Conservation (phyloP, 2,329 filamentous ascomycete genomes). For the Cercospora sp. region DNA sequence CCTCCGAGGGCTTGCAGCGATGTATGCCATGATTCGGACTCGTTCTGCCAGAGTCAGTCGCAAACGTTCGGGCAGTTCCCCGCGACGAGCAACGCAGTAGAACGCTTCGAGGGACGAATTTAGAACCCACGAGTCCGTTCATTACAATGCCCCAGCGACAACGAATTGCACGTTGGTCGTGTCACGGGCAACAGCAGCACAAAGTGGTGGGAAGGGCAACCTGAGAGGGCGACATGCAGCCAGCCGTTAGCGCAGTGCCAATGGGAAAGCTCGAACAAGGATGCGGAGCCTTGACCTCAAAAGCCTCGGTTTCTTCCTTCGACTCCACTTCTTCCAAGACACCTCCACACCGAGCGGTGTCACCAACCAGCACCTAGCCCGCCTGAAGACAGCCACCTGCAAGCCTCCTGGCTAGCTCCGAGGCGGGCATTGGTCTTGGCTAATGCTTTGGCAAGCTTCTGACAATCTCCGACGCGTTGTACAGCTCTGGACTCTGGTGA, state of each 20-base stretch:
- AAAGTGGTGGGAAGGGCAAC: constrained; percentile 1
- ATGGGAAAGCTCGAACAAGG: background rate
- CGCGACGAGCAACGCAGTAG: background rate
- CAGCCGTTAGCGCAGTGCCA: background rate
- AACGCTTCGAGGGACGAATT: background rate
- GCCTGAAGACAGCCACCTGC: background rate
- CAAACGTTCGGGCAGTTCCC: background rate
- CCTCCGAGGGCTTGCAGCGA: background rate
- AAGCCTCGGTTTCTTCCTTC: constrained; percentile 1
- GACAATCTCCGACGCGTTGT: background rate
- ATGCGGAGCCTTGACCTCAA: background rate
- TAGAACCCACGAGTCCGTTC: background rate
- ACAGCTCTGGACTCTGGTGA: background rate
- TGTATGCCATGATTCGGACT: background rate
- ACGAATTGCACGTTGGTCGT: background rate
- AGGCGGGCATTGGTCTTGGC: background rate
- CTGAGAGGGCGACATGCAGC: background rate
- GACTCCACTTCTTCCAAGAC: background rate
- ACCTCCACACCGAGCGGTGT: background rate
- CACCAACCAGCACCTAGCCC: background rate
- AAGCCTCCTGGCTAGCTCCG: background rate
- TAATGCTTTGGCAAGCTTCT: constrained; percentile 1
- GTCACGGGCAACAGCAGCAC: background rate
- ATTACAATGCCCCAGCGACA: background rate
- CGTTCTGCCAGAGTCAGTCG: background rate